These are phyloP conservation scores for Sporothrix globosa DNA, from an alignment of 2,329 filamentous ascomycete genomes.

Conservation along the genomic window DNA sequence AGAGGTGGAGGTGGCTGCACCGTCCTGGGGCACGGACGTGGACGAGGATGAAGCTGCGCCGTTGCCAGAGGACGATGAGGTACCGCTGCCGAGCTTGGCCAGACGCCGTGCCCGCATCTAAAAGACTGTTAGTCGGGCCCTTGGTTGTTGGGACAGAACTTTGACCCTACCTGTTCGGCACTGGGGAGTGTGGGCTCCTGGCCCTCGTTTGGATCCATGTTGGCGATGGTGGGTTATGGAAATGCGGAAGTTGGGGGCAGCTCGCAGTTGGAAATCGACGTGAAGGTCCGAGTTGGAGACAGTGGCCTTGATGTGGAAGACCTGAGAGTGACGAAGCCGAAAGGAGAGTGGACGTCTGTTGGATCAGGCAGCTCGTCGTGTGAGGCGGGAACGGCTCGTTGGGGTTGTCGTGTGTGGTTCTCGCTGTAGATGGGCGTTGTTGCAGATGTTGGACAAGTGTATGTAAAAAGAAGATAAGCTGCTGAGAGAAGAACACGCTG, in stretches of 20 bases:
- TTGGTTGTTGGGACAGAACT: not conserved
- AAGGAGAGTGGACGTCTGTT: not conserved
- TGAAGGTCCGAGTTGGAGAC: not conserved
- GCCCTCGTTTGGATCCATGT: conserved; percentile 54
- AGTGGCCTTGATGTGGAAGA: no score
- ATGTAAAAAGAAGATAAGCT: no score
- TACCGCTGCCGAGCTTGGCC: conserved; percentile 50
- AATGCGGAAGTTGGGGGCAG: not conserved
- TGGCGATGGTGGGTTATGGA: not conserved
- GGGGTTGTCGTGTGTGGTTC: not conserved
- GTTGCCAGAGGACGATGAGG: not conserved
- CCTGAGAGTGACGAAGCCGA: not conserved
- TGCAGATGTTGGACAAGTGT: not conserved
- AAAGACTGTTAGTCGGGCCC: not conserved
- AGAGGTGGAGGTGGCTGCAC: not conserved
- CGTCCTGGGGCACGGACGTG: not conserved
- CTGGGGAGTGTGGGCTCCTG: conserved; percentile 39
- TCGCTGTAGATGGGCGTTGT: not conserved
- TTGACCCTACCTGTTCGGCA: conserved; percentile 36
- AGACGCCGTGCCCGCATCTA: conserved; percentile 42
- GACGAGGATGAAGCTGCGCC: not conserved
- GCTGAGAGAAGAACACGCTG: not conserved
- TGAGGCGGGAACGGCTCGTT: not conserved
- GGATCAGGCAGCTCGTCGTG: not conserved
- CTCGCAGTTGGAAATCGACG: not conserved